phyloP scores from a whole-genome alignment of 306 rosid species.

The Herpetospermum pedunculosum region DNA sequence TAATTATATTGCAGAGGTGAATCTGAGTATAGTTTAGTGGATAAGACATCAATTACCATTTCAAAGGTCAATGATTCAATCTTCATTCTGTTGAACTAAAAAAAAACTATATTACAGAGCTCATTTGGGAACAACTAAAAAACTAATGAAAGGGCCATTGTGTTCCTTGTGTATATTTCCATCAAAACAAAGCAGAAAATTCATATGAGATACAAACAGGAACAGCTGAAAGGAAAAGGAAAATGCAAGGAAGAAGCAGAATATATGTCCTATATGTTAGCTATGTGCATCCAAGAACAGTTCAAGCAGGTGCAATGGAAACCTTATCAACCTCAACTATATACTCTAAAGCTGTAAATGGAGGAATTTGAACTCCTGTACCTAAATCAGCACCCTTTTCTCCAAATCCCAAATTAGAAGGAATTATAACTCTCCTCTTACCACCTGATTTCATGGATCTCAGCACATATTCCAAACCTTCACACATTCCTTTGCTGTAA shows the following conservation, averaged over 20 bases:
- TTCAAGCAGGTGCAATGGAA: slow-evolving; percentile 82
- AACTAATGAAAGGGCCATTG: background rate
- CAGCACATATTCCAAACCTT: slow-evolving; percentile 66
- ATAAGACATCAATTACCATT: too few species aligned
- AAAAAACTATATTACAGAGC: background rate
- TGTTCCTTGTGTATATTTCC: background rate
- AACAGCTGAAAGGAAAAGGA: background rate
- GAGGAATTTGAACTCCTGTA: slow-evolving; percentile 58
- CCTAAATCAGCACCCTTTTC: slow-evolving; percentile 84
- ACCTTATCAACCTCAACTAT: slow-evolving; percentile 72
- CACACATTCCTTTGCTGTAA: slow-evolving; percentile 79
- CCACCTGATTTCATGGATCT: slow-evolving; percentile 83
- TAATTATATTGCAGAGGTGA: background rate
- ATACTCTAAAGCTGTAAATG: slow-evolving; percentile 69
- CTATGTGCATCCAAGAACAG: background rate
- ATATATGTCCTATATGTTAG: background rate
- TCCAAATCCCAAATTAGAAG: slow-evolving; percentile 64
- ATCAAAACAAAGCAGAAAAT: background rate
- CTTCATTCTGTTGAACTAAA: too few species aligned
- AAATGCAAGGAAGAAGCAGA: background rate
- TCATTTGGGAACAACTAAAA: background rate
- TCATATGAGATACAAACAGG: background rate
- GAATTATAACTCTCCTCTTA: slow-evolving; percentile 58
- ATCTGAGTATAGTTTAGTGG: too few species aligned
- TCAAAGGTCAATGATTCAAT: too few species aligned